Percentiles rank a stretch among this genome's conserved stretches.
Conservation (phyloP, 352 stramenopile genomes). For the Globisporangium spinosum region DNA sequence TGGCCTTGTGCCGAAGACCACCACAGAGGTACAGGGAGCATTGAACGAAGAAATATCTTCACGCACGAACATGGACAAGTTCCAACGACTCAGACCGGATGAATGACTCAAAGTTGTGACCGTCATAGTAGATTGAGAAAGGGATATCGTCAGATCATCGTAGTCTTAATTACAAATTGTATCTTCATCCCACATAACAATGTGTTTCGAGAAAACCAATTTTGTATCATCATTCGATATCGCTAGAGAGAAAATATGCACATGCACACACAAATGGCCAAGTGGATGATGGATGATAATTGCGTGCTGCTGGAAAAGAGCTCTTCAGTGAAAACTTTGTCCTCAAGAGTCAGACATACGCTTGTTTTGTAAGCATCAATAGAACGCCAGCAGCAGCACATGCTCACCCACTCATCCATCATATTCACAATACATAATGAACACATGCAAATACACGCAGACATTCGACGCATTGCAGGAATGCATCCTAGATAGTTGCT, state of each 20-base stretch:
- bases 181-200: constrained; percentile 59
- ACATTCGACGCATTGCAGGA: neutral
- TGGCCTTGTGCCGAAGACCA: no score
- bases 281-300: neutral
- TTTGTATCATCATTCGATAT: constrained; percentile 71
- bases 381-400: constrained; percentile 24
- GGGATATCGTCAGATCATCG: constrained; percentile 77
- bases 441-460: constrained; percentile 8
- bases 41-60: no score
- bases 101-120: no score
- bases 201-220: constrained; percentile 52
- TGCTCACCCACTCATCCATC: neutral
- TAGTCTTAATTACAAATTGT: constrained; percentile 71
- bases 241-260: neutral
- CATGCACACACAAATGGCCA: neutral
- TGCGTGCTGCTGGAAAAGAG: constrained; percentile 2
- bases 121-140: neutral
- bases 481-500: neutral
- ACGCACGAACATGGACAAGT: no score
- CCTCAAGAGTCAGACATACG: constrained; percentile 87
- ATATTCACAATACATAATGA: constrained; percentile 3
- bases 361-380: constrained; percentile 79
- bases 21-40: no score
- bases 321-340: constrained; percentile 58
- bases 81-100: no score